Base-by-base conservation (phyloP, 2,329 filamentous ascomycete species). In the Alternaria gansuensis region DNA sequence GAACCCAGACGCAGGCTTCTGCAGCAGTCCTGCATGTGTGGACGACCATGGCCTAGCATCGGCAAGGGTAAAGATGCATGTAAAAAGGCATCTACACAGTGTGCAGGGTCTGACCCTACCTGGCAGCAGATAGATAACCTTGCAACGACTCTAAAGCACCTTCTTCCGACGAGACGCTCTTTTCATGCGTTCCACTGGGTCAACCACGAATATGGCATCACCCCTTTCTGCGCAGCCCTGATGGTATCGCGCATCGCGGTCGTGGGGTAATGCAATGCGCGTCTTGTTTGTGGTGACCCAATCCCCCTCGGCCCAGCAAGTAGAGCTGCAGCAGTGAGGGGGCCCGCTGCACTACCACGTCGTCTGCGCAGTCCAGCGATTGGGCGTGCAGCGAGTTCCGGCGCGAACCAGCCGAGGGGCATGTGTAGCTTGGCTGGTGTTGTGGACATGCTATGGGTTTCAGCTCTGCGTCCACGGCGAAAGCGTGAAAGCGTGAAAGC, bases 391-490 rank as follows among this genome's bases (percentile, higher is more conserved):
- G 24, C 51, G 48, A 40, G 44, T 59, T 46, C 41, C 36, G 44
- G 53, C 46, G 54, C 39, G 41, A 50, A 52, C 68, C 64, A 68
- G 23, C 14, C 43, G 44, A 48, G 44, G 44, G 29, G 44, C 28
- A 51, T 41, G 5, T 33, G 52, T 45, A 49, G 43, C 56, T 50
- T 57, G 63, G 59, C 67, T 64, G 62, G 59, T 69, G 68, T 63
- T 64, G 61, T 59, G 58, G 36, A 37, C 44, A 29, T 33, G 44
- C 23, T 33, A 46, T 46, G 44, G 44, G 44, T 34, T 23, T 33
- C 55, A 52, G 57, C 39, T 39, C 44, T 55, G 51, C 45, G 36
- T 55, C 46, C 41, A 31, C 41, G 46, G 46, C 40, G 51, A 43
- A 46, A 45, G 51, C 51, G 57, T 43, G 40, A 48, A 46, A 45